Conservation (phyloP, 257 asterid species). For the Solanum paucissectum region DNA sequence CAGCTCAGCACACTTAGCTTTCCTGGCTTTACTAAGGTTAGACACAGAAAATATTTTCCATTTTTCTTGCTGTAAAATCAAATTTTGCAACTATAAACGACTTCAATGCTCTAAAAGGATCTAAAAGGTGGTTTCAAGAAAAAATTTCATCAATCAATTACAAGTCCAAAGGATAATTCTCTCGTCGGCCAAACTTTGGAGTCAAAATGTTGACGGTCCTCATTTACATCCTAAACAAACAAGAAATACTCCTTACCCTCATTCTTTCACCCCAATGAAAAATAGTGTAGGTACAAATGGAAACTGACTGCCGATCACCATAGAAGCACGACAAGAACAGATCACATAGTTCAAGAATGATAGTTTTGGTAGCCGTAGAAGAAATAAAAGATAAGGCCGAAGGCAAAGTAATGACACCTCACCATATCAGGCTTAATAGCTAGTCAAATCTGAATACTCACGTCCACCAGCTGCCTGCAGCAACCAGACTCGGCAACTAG, state of each 20-base stretch:
- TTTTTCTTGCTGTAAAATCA: not conserved
- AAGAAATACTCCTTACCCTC: not conserved
- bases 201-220: not conserved
- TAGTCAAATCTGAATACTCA: conserved; percentile 37
- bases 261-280: not conserved
- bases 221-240: not conserved
- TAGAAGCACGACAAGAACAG: not conserved
- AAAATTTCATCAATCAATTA: not conserved
- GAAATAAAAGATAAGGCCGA: conserved; percentile 22
- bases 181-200: not conserved
- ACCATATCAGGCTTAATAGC: conserved; percentile 45
- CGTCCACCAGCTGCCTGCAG: conserved; percentile 40
- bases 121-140: not conserved
- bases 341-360: conserved; percentile 10
- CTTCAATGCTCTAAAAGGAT: not conserved
- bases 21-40: not conserved
- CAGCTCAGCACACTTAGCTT: not conserved
- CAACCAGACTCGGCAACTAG: conserved; percentile 33
- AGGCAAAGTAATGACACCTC: conserved; percentile 57
- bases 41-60: not conserved
- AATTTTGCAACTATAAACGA: not conserved
- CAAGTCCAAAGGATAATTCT: not conserved
- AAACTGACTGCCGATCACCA: not conserved
- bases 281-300: not conserved
- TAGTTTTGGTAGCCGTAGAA: conserved; percentile 14